Evolutionary conservation across 805 yeast genomes (phyloP), one percentile per base, ranked within the genome.

Genomic region (Metschnikowia reukaufii): DNA sequence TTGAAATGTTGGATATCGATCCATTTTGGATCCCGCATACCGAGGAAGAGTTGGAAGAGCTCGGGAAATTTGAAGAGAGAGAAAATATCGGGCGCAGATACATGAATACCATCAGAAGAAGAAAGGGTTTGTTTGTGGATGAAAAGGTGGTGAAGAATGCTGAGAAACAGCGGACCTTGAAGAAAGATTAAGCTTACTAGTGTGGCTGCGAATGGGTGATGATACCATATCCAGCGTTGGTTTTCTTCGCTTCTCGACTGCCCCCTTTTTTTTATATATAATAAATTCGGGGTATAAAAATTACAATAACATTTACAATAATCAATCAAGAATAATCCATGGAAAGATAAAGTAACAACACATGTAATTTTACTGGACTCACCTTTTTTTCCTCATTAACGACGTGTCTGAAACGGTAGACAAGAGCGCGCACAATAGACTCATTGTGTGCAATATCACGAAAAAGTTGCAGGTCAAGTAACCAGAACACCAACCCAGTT

Each of bases 21-120:
- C 99, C 99, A 37, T 94, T 87, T 74, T 94, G 99, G 99, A 96
- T 94, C 13, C 99, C 99, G 12, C 88, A 94, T 2, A 94, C 99
- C 0, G 97, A 88, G 58, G 97, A 90, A 64, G 99, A 94, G 64
- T 67, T 94, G 38, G 98, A 94, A 63, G 95, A 89, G 48, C 72
- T 88, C 37, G 99, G 99, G 21, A 96, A 88, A 53, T 79, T 80
- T 55, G 96, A 97, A 1, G 99, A 94, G 57, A 79, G 87, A 58
- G 98, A 89, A 59, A 94, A 94, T 60, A 73, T 91, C 52, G 98
- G 97, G 0, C 79, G 95, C 63, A 77, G 76, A 61, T 91, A 92
- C 63, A 86, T 94, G 84, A 89, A 88, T 54, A 70, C 70, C 16
- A 81, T 94, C 37, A 78, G 99, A 61, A 79, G 81, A 62, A 77